phyloP scores from a whole-genome alignment of 352 stramenopile species.

The Pythium myriotylum region DNA sequence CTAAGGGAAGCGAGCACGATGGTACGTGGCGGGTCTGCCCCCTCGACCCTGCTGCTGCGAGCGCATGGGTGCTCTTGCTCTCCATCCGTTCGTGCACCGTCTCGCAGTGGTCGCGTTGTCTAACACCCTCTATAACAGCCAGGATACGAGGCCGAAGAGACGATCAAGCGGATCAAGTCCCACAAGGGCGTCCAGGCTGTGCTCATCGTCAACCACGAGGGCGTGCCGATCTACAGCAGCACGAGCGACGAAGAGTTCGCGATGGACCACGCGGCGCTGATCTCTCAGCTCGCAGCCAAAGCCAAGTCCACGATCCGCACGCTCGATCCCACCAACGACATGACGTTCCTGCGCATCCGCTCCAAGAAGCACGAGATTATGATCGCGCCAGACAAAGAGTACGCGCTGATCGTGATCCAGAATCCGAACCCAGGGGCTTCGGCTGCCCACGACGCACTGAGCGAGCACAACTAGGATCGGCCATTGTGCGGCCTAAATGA shows the following conservation, averaged over 20 bases:
- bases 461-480: constrained; percentile 23
- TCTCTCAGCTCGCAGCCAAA: constrained; percentile 90
- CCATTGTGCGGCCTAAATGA: background rate
- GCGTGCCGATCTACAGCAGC: constrained; percentile 92
- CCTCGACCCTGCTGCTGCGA: too few species aligned
- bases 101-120: too few species aligned
- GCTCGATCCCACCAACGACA: constrained; percentile 91
- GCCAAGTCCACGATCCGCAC: constrained; percentile 90
- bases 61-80: too few species aligned
- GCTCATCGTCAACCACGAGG: constrained; percentile 93
- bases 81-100: too few species aligned
- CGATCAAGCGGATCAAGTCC: constrained; percentile 92
- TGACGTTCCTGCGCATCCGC: constrained; percentile 93
- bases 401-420: constrained; percentile 94
- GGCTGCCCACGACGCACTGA: constrained; percentile 26
- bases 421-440: constrained; percentile 72
- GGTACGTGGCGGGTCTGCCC: too few species aligned
- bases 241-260: constrained; percentile 90
- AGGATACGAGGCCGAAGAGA: constrained; percentile 94
- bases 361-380: constrained; percentile 96
- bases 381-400: constrained; percentile 93
- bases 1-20: too few species aligned
- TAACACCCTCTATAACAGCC: constrained; percentile 42
- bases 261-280: constrained; percentile 83
- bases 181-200: constrained; percentile 94